Evolutionary conservation across 164 flowering plant genomes (phyloP), one percentile per base, ranked within the genome.

Genomic region (Tetracentron sinense): DNA sequence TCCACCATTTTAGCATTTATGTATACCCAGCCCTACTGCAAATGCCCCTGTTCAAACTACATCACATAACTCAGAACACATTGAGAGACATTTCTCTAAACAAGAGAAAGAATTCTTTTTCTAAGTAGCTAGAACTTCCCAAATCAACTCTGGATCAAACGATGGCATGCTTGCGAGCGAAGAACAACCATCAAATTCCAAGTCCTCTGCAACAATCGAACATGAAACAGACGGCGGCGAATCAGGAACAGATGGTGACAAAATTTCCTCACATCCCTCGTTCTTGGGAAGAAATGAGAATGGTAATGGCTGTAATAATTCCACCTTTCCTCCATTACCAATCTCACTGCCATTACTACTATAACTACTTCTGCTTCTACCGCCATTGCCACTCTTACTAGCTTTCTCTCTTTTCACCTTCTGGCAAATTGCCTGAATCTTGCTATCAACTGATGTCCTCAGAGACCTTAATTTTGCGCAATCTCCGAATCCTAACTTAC

Each of bases 341-440:
- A 14, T 54, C 16, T 52, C 71, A 8, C 21, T 46, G 19, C 50
- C 51, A 8, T 19, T 12, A 30, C 55, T 47, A 46, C n/a, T 26
- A 10, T 20, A 42, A 1, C 17, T 38, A 33, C 56, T 49, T 0
- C 10, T 46, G 27, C 22, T 17, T n/a, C n/a, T n/a, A n/a, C n/a
- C n/a, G n/a, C n/a, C n/a, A n/a, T n/a, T n/a, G n/a, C 63, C 65
- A 4, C 3, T 66, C 72, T 75, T 79, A 8, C 74, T 73, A 2
- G 73, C 77, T 53, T 79, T 86, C 56, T 80, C 83, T 12, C 66
- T 76, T 61, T 71, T 82, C 57, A 85, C 65, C 68, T 81, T 85
- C 64, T 81, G 83, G 56, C 89, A 84, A 20, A 85, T 86, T 0
- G 98, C 85, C 65, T 83, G 87, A 64, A 92, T 86, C 71, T 92